Evolutionary conservation across 192 early-diverging fungal species (phyloP), one percentile per base, ranked within the genome.

Genomic region (Coemansia sp.): DNA sequence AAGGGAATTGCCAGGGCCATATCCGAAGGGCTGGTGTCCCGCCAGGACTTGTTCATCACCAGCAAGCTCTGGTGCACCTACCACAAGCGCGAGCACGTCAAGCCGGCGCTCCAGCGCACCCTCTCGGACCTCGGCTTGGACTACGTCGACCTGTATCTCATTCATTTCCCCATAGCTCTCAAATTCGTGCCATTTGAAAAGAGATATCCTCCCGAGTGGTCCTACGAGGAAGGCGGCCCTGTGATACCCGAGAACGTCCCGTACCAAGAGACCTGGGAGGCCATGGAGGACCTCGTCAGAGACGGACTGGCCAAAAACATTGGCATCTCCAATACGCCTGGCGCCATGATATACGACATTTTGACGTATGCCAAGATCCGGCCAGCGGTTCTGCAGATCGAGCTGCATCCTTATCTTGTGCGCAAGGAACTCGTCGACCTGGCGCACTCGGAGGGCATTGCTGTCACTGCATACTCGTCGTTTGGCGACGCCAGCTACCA

Each of bases 301-400:
- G 68, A 74, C 29, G 74, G 80, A 0, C 61, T 80, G 58, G 83
- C 81, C 60, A 74, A 82, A 30, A 74, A 72, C 32, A 91, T 92
- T 57, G 90, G 90, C 11, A 86, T 92, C 1, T 84, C 81, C 34
- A 92, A 92, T 53, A 90, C 84, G 72, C 68, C 76, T 16, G 77
- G 75, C 20, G 51, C 59, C 2, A 83, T 89, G 48, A 62, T 91
- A n/a, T 65, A 83, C 35, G 81, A 84, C 39, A 48, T 89, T 1
- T 62, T 88, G 20, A 60, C 76, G 47, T 73, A 66, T 27, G 83
- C 83, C 16, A 58, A 60, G 24, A 48, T 81, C 22, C 70, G 49
- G 13, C 94, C 94, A 16, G 90, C 87, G 27, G 90, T 90, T 19
- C 88, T 91, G 74, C 92, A 97, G 73, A 83, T 94, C 52, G 94